These are phyloP conservation scores for Xylaria curta DNA, from an alignment of 495 filamentous ascomycete genomes.

Conservation along the genomic window DNA sequence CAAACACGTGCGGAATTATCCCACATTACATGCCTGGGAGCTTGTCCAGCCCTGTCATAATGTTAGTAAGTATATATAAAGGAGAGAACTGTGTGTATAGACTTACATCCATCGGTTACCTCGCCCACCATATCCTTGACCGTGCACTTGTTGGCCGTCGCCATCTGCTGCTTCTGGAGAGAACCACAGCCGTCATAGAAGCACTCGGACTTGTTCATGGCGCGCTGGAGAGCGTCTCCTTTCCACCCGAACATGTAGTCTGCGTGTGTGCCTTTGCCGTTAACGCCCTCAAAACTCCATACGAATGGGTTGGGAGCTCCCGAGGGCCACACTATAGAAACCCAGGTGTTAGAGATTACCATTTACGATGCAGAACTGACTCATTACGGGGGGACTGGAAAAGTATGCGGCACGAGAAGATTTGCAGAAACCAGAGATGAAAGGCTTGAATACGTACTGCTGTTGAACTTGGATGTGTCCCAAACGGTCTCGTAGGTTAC, in stretches of 20 bases:
- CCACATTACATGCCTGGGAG: conserved; percentile 14
- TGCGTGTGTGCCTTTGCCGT: conserved; percentile 53
- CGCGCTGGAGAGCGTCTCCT: conserved; percentile 50
- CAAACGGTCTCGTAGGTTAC: conserved; percentile 21
- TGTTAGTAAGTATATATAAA: not conserved
- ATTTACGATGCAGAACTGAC: not conserved
- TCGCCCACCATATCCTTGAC: conserved; percentile 50
- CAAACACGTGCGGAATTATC: not conserved
- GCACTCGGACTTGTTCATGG: conserved; percentile 50
- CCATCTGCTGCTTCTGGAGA: conserved; percentile 51
- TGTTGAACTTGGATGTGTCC: conserved; percentile 42
- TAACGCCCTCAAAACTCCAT: conserved; percentile 50
- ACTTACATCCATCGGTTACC: conserved; percentile 45
- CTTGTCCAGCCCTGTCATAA: conserved; percentile 15
- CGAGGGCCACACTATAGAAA: conserved; percentile 45
- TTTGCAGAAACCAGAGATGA: not conserved
- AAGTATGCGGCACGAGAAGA: no score
- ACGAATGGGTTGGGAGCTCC: conserved; percentile 56
- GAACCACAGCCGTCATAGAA: conserved; percentile 54
- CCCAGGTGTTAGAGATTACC: conserved; percentile 2
- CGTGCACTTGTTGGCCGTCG: conserved; percentile 50
- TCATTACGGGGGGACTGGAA: not conserved
- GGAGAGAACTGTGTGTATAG: not conserved
- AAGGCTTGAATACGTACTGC: conserved; percentile 17
- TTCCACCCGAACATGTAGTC: conserved; percentile 57